These are phyloP conservation scores for Leersia perrieri DNA, from an alignment of 176 grass and related monocot species.

Conservation along the genomic window DNA sequence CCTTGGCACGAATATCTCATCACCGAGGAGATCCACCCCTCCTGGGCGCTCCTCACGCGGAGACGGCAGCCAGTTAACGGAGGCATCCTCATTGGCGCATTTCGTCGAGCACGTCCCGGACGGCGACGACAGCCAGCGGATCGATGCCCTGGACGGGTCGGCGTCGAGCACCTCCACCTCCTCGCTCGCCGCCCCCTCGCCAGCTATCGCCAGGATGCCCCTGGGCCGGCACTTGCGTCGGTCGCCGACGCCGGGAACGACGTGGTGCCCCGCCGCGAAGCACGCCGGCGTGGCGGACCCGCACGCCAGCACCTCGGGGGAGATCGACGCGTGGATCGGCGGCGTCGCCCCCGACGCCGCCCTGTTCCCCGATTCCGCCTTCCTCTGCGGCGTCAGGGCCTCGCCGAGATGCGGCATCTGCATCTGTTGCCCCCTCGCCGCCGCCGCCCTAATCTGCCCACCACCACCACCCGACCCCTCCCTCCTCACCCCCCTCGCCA, in stretches of 20 bases:
- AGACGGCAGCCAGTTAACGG: slow-evolving; percentile 55
- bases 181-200: slow-evolving; percentile 21
- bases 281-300: slow-evolving; percentile 63
- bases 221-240: slow-evolving; percentile 77
- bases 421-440: background rate
- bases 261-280: slow-evolving; percentile 75
- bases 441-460: slow-evolving; percentile 16
- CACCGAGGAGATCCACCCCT: slow-evolving; percentile 13
- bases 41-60: slow-evolving; percentile 33
- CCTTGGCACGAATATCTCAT: slow-evolving; percentile 45
- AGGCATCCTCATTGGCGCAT: slow-evolving; percentile 45
- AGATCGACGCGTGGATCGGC: slow-evolving; percentile 83
- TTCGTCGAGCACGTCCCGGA: slow-evolving; percentile 37
- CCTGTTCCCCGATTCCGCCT: slow-evolving; percentile 27
- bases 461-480: background rate
- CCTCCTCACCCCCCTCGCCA: background rate
- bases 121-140: slow-evolving; percentile 84
- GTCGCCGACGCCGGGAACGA: slow-evolving; percentile 63
- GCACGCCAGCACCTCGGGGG: slow-evolving; percentile 62
- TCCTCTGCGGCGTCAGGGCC: slow-evolving; percentile 56
- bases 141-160: slow-evolving; percentile 54
- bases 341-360: slow-evolving; percentile 50
- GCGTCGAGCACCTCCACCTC: slow-evolving; percentile 24
- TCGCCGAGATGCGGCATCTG: background rate
- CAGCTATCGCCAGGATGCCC: slow-evolving; percentile 63